Percentiles rank a stretch among this genome's conserved stretches.
These are phyloP conservation scores for Drechslera avenae DNA, from an alignment of 2,329 filamentous ascomycete species.

Conservation along the genomic window DNA sequence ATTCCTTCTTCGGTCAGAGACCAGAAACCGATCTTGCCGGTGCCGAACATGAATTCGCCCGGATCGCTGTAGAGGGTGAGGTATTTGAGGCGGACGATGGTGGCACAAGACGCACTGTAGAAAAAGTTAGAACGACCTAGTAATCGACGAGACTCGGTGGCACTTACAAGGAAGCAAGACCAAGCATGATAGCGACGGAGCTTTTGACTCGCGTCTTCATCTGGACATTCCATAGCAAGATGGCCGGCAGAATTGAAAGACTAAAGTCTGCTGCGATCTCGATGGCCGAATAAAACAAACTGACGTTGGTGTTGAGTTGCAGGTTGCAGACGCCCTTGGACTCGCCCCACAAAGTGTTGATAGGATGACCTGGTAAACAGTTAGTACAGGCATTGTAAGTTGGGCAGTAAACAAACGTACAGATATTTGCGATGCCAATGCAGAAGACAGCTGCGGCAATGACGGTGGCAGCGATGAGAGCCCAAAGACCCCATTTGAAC, in stretches of 20 bases:
- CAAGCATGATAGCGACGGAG: slow-evolving; percentile 49
- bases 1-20: slow-evolving; percentile 54
- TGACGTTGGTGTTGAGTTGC: slow-evolving; percentile 27
- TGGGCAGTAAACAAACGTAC: slow-evolving; percentile 4
- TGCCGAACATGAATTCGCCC: slow-evolving; percentile 49
- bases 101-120: slow-evolving; percentile 44
- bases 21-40: slow-evolving; percentile 53
- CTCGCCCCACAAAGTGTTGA: slow-evolving; percentile 28
- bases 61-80: slow-evolving; percentile 50
- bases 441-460: slow-evolving; percentile 25
- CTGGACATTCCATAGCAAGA: slow-evolving; percentile 31
- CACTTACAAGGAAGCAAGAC: slow-evolving; percentile 50
- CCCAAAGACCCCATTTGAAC: slow-evolving; percentile 18
- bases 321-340: slow-evolving; percentile 27
- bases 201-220: slow-evolving; percentile 48
- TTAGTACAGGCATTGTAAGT: neutral
- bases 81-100: slow-evolving; percentile 52
- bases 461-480: slow-evolving; percentile 19
- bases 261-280: slow-evolving; percentile 28
- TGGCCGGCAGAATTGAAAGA: slow-evolving; percentile 24
- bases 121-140: slow-evolving; percentile 1
- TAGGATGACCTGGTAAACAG: slow-evolving; percentile 19
- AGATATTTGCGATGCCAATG: slow-evolving; percentile 28
- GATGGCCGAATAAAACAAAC: slow-evolving; percentile 29
- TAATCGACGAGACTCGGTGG: neutral